phyloP scores from a whole-genome alignment of 2,329 filamentous ascomycete species.

The Hypoxylon sp. region DNA sequence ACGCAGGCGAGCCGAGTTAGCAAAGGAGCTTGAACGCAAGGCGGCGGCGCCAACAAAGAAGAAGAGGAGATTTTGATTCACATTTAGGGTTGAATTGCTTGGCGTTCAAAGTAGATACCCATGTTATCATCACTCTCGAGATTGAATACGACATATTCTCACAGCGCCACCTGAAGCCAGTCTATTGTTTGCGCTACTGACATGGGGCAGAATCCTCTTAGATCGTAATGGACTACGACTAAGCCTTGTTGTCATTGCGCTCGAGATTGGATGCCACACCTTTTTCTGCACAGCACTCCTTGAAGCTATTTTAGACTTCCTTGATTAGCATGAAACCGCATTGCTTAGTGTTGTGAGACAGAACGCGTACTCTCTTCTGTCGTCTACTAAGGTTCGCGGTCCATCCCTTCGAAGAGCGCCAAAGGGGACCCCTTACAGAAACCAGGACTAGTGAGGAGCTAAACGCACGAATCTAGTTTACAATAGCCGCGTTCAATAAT shows the following conservation, averaged over 20 bases:
- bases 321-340: not conserved
- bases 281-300: not conserved
- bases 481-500: not conserved
- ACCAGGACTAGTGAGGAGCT: not conserved
- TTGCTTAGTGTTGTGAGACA: not conserved
- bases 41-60: constrained; percentile 67
- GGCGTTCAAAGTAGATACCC: constrained; percentile 34
- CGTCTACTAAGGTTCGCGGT: not conserved
- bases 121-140: constrained; percentile 16
- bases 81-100: not conserved
- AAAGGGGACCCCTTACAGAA: not conserved
- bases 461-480: not conserved
- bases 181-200: constrained; percentile 1
- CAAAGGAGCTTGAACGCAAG: constrained; percentile 66
- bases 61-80: constrained; percentile 67
- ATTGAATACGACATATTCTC: constrained; percentile 14
- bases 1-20: constrained; percentile 66
- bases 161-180: not conserved
- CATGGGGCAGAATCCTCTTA: not conserved
- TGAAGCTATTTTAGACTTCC: constrained; percentile 5
- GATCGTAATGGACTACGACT: not conserved
- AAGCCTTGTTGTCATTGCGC: not conserved
- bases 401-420: not conserved
- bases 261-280: not conserved
- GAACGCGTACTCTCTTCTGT: not conserved